Base-by-base conservation (phyloP, 164 flowering plant species). In the Liriodendron chinense region DNA sequence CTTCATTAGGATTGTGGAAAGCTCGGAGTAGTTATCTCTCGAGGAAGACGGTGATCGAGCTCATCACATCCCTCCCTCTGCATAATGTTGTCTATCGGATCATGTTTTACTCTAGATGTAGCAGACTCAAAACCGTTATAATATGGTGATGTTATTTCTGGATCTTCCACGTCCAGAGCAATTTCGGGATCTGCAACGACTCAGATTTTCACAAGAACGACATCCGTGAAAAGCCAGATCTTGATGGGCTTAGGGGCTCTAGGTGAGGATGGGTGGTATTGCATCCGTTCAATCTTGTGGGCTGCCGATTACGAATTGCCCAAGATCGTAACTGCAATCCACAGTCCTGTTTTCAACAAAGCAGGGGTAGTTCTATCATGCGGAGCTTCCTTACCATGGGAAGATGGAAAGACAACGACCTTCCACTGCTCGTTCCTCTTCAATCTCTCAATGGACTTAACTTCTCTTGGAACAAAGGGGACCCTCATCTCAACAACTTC, bases 231-330 rank as follows among this genome's bases (percentile, higher is more conserved):
- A 92, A 88, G 84, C 90, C 91, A 18, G 97, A 87, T 74, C 94
- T 92, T 34, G 94, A 90, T 77, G 86, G 77, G 9, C 92, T 85
- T 59, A n/a, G 97, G 97, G 48, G 87, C 89, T 73, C 87, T 92
- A 24, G 97, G 97, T 16, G 97, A 92, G 74, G 74, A 72, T 1
- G 97, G 97, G 14, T 92, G 97, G 97, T 92, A 92, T 76, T 84
- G 90, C 77, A 82, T 88, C 73, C 68, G 94, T 68, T 74, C 87
- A 70, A 89, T 84, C 50, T 74, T 92, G 18, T 92, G 84, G 81
- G 85, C 87, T 16, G 76, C 70, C 2, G 82, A 85, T 78, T 92
- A 86, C 61, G 86, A 90, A 67, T 81, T 92, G 67, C 97, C 97
- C 1, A 85, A 86, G 74, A 81, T 82, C 1, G 97, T 88, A 9